Percentiles rank a stretch among this genome's conserved stretches.
phyloP scores from a whole-genome alignment of 176 grass and related monocot species.

The Ensete ventricosum region DNA sequence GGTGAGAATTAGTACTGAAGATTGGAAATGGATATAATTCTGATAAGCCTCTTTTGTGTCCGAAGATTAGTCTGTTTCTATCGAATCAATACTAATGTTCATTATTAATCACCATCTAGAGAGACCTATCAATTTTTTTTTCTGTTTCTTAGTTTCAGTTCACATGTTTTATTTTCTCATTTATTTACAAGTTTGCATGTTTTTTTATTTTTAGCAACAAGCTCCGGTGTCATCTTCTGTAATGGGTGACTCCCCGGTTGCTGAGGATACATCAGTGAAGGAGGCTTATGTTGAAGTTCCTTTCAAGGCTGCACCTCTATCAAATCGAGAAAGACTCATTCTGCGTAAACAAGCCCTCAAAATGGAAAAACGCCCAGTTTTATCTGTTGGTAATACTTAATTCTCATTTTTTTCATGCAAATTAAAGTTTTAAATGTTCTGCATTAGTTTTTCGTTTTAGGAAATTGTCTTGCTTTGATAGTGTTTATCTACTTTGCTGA shows the following conservation, averaged over 20 bases:
- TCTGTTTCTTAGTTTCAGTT: no score
- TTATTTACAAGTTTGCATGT: no score
- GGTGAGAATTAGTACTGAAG: no score
- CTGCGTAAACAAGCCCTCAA: conserved; percentile 87
- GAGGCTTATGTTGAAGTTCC: conserved; percentile 30
- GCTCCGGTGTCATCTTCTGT: neutral
- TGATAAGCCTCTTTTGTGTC: no score
- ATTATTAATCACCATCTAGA: no score
- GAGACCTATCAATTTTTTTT: no score
- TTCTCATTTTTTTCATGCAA: neutral
- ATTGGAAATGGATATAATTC: no score
- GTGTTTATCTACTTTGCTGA: conserved; percentile 20
- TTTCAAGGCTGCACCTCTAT: conserved; percentile 42
- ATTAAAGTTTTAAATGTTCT: neutral
- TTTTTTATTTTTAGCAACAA: no score
- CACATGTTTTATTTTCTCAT: no score
- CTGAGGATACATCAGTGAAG: conserved; percentile 16
- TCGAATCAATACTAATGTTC: no score
- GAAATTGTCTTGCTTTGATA: neutral
- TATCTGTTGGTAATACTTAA: conserved; percentile 65
- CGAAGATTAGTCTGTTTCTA: no score
- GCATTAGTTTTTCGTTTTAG: neutral
- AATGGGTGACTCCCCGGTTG: neutral
- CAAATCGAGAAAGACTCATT: conserved; percentile 81
- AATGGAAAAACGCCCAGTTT: conserved; percentile 66